These are phyloP conservation scores for Aquilaria sinensis DNA, from an alignment of 345 rosid species.

Conservation along the genomic window DNA sequence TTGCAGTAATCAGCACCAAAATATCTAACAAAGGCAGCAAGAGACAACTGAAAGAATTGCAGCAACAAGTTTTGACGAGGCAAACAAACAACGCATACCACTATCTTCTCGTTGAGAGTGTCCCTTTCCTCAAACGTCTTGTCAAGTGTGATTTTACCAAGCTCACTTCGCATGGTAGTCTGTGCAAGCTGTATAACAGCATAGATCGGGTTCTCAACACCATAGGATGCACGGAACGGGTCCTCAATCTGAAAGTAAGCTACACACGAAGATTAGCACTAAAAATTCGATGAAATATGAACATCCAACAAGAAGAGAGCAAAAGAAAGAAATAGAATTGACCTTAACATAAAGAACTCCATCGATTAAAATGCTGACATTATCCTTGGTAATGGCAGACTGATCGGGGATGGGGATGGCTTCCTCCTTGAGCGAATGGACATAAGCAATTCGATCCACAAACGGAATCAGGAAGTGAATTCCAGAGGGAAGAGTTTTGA, in stretches of 20 bases:
- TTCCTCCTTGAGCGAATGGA: conserved; percentile 95
- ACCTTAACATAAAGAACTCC: conserved; percentile 96
- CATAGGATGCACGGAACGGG: conserved; percentile 83
- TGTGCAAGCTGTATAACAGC: conserved; percentile 93
- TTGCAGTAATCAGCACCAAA: too few relatives aligned
- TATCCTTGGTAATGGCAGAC: conserved; percentile 88
- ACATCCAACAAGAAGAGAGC: not conserved
- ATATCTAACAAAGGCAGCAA: too few relatives aligned
- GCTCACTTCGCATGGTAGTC: conserved; percentile 97
- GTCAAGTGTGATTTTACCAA: conserved; percentile 93
- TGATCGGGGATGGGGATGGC: conserved; percentile 90
- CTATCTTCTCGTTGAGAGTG: conserved; percentile 85
- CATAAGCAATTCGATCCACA: conserved; percentile 89
- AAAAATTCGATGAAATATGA: not conserved
- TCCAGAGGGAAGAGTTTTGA: conserved; percentile 73
- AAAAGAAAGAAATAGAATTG: conserved; percentile 1
- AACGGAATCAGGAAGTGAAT: conserved; percentile 81
- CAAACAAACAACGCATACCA: conserved; percentile 41
- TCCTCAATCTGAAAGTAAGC: conserved; percentile 61
- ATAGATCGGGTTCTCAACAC: conserved; percentile 88
- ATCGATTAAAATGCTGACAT: conserved; percentile 87
- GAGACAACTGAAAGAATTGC: too few relatives aligned
- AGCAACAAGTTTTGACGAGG: not conserved
- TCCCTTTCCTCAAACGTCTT: conserved; percentile 97
- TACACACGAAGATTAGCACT: not conserved